phyloP scores from a whole-genome alignment of 192 early-diverging fungal genomes.

The Rhizoclosmatium sp. region DNA sequence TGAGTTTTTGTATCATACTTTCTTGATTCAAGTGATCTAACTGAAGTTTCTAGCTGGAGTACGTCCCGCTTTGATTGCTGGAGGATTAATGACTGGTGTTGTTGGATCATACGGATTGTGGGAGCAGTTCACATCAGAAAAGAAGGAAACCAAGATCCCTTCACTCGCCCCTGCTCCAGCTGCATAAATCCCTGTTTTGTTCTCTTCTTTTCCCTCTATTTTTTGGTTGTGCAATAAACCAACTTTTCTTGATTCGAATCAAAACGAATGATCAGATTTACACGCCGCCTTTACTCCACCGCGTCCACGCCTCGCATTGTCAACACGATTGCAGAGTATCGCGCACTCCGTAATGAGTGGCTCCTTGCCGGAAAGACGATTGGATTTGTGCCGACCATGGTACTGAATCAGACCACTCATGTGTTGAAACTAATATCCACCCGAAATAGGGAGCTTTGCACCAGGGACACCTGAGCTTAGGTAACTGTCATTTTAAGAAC shows the following conservation, averaged over 20 bases:
- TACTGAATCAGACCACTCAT: background rate
- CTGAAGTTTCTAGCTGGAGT: conserved; percentile 47
- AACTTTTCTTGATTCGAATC: background rate
- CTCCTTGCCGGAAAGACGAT: conserved; percentile 65
- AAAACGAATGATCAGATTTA: background rate
- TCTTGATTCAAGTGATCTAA: background rate
- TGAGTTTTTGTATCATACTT: conserved; percentile 18
- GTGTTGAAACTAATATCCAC: background rate
- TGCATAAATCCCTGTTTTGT: background rate
- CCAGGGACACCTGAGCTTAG: conserved; percentile 83
- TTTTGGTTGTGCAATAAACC: conserved; percentile 1
- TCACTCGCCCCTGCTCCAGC: background rate
- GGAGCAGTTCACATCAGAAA: conserved; percentile 28
- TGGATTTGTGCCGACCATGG: conserved; percentile 99
- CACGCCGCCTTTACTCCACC: background rate
- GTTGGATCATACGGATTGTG: conserved; percentile 53
- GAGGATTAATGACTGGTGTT: conserved; percentile 49
- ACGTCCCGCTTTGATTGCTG: conserved; percentile 59
- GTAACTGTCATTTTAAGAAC: conserved; percentile 43
- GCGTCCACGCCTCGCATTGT: conserved; percentile 55
- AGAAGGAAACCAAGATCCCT: background rate
- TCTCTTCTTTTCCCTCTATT: background rate
- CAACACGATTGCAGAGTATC: conserved; percentile 77
- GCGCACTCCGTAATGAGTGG: conserved; percentile 63
- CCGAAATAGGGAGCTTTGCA: conserved; percentile 81